Evolutionary conservation across 768 basidiomycete species (phyloP), one percentile per base, ranked within the genome.

Genomic region (Daedaleopsis sinensis): DNA sequence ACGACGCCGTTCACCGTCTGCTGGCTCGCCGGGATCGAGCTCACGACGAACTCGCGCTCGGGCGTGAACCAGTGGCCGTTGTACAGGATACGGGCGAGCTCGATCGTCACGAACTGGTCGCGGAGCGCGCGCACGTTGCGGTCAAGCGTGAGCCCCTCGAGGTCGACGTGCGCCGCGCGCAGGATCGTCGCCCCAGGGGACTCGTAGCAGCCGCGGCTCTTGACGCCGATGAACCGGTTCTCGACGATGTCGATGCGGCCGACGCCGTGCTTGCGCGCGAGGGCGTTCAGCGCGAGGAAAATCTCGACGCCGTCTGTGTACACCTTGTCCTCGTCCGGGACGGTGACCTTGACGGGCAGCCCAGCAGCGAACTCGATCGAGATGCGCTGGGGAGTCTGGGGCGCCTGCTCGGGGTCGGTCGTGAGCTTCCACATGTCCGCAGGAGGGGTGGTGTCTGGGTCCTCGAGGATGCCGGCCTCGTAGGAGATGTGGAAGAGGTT

Each of bases 31-130:
- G 95, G 94, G 72, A 98, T 94, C 57, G 91, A 85, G 70, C 89
- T 87, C 47, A 89, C 90, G 70, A 98, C 79, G 71, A 98, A 98
- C 78, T 98, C 97, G 66, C 96, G 85, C 78, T 98, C 97, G 49
- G 97, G 96, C n/a, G 95, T 96, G 84, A 98, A 99, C 87, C 94
- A 98, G 79, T 96, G 94, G 39, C 96, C 97, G 72, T 98, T 98
- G 83, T 99, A 98, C 51, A 99, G 80, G 71, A 99, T 96, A 67
- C 89, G 82, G 74, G 92, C 88, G 57, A 98, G 82, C 73, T 90
- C 90, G 69, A 93, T 81, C 23, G 97, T 98, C 68, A 97, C 82
- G 78, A 98, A 99, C 72, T 94, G 91, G 75, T 99, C 97, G 37
- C 97, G 84, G 58, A 98, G 80, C 21, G 93, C 89, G 58, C 97